Conservation (phyloP, 306 rosid species). For the Rosa lucieae region DNA sequence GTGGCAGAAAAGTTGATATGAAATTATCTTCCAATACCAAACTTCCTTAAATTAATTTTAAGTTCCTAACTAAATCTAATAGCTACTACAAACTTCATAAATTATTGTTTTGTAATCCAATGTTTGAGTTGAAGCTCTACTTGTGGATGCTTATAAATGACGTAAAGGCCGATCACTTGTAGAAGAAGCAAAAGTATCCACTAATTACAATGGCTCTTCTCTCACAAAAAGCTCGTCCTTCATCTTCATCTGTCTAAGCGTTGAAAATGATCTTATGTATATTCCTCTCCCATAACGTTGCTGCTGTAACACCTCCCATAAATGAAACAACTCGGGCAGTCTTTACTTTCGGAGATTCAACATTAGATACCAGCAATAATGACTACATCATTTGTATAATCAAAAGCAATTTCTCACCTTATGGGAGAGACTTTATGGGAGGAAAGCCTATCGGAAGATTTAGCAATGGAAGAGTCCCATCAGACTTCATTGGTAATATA, state of each 20-base stretch:
- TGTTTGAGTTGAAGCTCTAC: neutral
- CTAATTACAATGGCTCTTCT: conserved; percentile 7
- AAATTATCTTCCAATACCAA: neutral
- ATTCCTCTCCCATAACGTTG: conserved; percentile 14
- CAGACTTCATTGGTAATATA: conserved; percentile 53
- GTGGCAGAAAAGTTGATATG: no score
- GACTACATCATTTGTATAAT: conserved; percentile 40
- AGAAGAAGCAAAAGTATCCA: neutral
- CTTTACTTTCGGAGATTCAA: conserved; percentile 69
- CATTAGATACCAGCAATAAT: conserved; percentile 69
- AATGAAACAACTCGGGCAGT: conserved; percentile 56
- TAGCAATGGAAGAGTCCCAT: conserved; percentile 50
- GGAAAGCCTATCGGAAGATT: neutral
- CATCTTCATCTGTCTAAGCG: conserved; percentile 8
- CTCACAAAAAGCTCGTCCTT: neutral
- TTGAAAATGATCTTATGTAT: conserved; percentile 9
- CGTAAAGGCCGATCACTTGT: neutral
- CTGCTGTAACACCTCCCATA: conserved; percentile 13
- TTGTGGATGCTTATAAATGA: neutral
- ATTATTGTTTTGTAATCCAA: neutral
- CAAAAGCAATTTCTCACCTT: conserved; percentile 66
- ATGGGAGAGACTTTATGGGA: conserved; percentile 57
- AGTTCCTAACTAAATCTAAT: neutral
- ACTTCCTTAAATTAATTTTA: neutral
- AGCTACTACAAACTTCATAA: neutral